These are phyloP conservation scores for Cyphellophora attinorum DNA, from an alignment of 2,329 filamentous ascomycete genomes.

Conservation along the genomic window DNA sequence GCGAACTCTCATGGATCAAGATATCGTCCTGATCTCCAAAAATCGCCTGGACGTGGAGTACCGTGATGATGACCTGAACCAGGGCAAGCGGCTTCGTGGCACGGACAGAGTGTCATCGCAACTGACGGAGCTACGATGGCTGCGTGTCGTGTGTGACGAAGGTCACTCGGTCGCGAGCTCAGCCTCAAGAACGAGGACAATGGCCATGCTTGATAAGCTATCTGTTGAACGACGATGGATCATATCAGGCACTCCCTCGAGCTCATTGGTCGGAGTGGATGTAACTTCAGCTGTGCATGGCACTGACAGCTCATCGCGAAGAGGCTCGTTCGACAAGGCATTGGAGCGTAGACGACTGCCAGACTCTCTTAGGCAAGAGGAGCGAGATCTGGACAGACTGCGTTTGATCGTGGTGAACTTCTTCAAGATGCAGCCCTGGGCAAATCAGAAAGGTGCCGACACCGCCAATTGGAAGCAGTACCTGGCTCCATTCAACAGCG, in stretches of 20 bases:
- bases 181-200: conserved; percentile 48
- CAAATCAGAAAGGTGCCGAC: conserved; percentile 49
- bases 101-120: conserved; percentile 46
- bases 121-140: conserved; percentile 66
- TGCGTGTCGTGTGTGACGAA: conserved; percentile 85
- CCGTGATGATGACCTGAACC: conserved; percentile 41
- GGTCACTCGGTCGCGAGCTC: conserved; percentile 74
- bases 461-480: conserved; percentile 65
- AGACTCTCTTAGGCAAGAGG: conserved; percentile 42
- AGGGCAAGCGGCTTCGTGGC: conserved; percentile 34
- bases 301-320: conserved; percentile 14
- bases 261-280: conserved; percentile 69
- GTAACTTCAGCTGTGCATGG: conserved; percentile 42
- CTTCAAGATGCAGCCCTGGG: conserved; percentile 70
- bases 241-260: conserved; percentile 81
- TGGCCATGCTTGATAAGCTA: conserved; percentile 44
- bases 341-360: conserved; percentile 20
- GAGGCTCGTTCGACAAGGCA: conserved; percentile 8
- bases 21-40: conserved; percentile 70
- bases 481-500: conserved; percentile 53
- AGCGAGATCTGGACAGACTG: conserved; percentile 56
- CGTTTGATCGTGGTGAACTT: conserved; percentile 60
- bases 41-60: conserved; percentile 62
- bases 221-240: conserved; percentile 70
- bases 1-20: conserved; percentile 53